Base-by-base conservation (phyloP, 352 stramenopile genomes). In the Phytophthora colocasiae region DNA sequence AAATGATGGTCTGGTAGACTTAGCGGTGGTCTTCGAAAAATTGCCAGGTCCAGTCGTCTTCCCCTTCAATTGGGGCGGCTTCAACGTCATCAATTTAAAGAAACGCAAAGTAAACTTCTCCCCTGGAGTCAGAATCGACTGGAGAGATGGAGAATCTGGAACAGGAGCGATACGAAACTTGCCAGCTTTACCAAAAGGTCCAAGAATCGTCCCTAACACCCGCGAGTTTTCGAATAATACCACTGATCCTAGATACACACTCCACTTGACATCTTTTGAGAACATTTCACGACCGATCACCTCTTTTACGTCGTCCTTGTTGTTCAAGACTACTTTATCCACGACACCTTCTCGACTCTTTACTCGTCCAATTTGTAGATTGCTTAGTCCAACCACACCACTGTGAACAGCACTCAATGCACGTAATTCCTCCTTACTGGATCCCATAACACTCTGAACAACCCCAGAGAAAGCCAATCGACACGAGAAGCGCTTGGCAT, bases 251-350 rank as follows among this genome's bases (percentile, higher is more conserved):
- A 73, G 58, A 63, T 91, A 96, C 15, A 92, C 77, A 8, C 64
- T 70, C 74, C 87, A 87, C 59, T 88, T 87, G 1, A 88, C 83
- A 49, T 91, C 76, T 32, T 93, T 96, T 2, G 75, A 72, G 40
- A 95, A 92, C 79, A 96, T 83, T 26, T 93, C 85, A 6, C 78
- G 80, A 10, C 80, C 85, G 22, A 95, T 81, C 8, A 92, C 73
- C 41, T 84, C 75, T 1, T 15, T 39, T 6, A 36, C 29, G 4
- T 15, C 24, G 22, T 64, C 58, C 3, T 40, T 53, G 9, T 61
- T 64, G 3, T 44, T 32, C 8, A 58, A 22, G 1, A 81, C 22
- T 1, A 73, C 45, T 48, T 90, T 92, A 58, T 95, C 87, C 1
- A 95, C 77, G 14, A 83, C 54, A 1, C 87, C 89, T 15, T 55